phyloP scores from a whole-genome alignment of 306 rosid genomes.

The Acacia melanoxylon region DNA sequence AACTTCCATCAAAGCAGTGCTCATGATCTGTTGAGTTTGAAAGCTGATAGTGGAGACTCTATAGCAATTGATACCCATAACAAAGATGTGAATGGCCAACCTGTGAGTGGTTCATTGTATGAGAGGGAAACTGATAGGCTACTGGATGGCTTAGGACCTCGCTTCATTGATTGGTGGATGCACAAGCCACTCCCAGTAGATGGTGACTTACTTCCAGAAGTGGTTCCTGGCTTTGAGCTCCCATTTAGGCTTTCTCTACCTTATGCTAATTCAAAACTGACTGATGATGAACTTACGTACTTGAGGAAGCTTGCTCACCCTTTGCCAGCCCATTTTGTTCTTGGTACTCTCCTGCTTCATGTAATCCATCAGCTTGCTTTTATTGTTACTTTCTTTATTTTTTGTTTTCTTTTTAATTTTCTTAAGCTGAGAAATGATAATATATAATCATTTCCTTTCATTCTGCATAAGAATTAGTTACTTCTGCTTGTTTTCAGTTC shows the following conservation, averaged over 20 bases:
- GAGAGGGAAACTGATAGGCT: constrained; percentile 84
- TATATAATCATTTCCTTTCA: constrained; percentile 20
- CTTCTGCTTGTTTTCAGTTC: background rate
- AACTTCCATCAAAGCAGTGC: constrained; percentile 26
- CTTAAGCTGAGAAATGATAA: background rate
- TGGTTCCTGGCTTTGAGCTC: constrained; percentile 66
- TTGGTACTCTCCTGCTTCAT: constrained; percentile 55
- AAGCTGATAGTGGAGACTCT: constrained; percentile 26
- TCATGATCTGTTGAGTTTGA: constrained; percentile 31
- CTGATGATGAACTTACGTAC: constrained; percentile 60
- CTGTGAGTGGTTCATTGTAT: constrained; percentile 51
- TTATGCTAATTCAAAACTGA: constrained; percentile 46
- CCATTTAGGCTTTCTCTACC: constrained; percentile 77
- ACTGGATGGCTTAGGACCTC: constrained; percentile 85
- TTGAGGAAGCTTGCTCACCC: constrained; percentile 70
- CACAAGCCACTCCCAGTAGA: constrained; percentile 89
- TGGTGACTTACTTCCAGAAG: constrained; percentile 84
- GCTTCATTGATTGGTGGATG: constrained; percentile 94
- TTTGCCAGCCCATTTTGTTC: constrained; percentile 89
- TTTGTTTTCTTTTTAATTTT: background rate
- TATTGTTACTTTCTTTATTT: background rate
- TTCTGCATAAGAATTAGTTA: background rate
- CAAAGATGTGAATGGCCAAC: constrained; percentile 31
- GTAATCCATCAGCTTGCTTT: constrained; percentile 17
- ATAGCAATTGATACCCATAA: constrained; percentile 14